Conservation (phyloP, 2,329 filamentous ascomycete genomes). For the Clarireedia hainanense region DNA sequence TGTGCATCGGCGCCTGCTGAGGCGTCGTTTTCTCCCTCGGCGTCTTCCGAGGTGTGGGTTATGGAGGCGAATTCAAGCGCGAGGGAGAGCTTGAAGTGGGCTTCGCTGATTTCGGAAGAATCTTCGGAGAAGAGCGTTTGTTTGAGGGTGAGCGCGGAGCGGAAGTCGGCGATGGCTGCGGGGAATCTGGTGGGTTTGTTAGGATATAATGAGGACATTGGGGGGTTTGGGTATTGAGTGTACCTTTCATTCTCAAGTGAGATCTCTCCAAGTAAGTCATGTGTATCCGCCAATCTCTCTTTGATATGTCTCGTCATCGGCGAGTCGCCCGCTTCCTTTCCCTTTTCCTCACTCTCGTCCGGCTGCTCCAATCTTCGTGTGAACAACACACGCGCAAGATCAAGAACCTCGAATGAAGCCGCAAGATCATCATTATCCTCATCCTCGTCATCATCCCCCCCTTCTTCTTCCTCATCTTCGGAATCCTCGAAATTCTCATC, state of each 20-base stretch:
- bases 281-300: slow-evolving; percentile 72
- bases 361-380: slow-evolving; percentile 46
- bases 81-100: slow-evolving; percentile 91
- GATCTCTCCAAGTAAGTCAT: slow-evolving; percentile 91
- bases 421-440: slow-evolving; percentile 67
- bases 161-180: slow-evolving; percentile 78
- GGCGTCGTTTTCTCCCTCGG: slow-evolving; percentile 30
- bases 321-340: slow-evolving; percentile 64
- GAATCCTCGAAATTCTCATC: slow-evolving; percentile 89
- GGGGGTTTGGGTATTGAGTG: slow-evolving; percentile 11
- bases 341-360: slow-evolving; percentile 37
- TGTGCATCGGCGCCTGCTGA: slow-evolving; percentile 35
- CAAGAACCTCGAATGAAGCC: slow-evolving; percentile 76
- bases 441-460: slow-evolving; percentile 38
- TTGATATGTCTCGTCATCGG: slow-evolving; percentile 54
- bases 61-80: slow-evolving; percentile 90
- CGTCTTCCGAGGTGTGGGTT: slow-evolving; percentile 49
- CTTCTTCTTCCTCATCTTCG: slow-evolving; percentile 60
- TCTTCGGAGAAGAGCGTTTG: slow-evolving; percentile 70
- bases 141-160: slow-evolving; percentile 70
- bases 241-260: slow-evolving; percentile 90
- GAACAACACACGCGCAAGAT: slow-evolving; percentile 64
- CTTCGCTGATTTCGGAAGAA: slow-evolving; percentile 82
- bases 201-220: not conserved
- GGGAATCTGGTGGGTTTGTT: slow-evolving; percentile 49